These are phyloP conservation scores for Aspergillus sp. DNA, from an alignment of 2,329 filamentous ascomycete species.

Conservation along the genomic window DNA sequence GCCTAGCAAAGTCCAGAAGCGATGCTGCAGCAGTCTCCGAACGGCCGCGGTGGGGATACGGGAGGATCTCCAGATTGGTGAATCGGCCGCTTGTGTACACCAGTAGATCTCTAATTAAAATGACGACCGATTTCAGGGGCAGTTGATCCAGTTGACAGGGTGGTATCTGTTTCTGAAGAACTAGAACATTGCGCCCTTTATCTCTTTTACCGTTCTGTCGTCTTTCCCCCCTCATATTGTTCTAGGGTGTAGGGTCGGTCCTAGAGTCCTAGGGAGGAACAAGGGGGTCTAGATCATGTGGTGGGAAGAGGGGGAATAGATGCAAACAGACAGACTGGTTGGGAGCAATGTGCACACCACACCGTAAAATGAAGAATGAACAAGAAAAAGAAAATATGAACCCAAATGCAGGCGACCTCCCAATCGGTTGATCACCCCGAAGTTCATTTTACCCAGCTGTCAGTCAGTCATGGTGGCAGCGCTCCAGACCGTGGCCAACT, in stretches of 20 bases:
- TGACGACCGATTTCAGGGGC: slow-evolving; percentile 8
- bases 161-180: not conserved
- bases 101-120: slow-evolving; percentile 6
- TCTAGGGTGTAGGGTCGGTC: not conserved
- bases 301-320: not conserved
- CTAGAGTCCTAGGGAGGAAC: not conserved
- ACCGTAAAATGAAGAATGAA: not conserved
- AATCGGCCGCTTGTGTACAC: slow-evolving; percentile 5
- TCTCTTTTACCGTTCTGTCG: not conserved
- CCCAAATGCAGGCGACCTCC: not conserved
- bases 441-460: not conserved
- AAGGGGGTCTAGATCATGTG: not conserved
- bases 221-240: not conserved
- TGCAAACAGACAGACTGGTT: not conserved
- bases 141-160: slow-evolving; percentile 2
- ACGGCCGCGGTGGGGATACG: slow-evolving; percentile 8
- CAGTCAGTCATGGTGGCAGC: not conserved
- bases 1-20: not conserved
- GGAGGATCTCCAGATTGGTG: slow-evolving; percentile 8
- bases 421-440: not conserved
- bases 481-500: slow-evolving; percentile 9
- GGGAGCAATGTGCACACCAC: not conserved
- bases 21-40: not conserved
- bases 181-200: not conserved
- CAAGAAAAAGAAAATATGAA: not conserved